These are phyloP conservation scores for Saturnispora sanitii DNA, from an alignment of 805 yeast genomes.

Conservation along the genomic window DNA sequence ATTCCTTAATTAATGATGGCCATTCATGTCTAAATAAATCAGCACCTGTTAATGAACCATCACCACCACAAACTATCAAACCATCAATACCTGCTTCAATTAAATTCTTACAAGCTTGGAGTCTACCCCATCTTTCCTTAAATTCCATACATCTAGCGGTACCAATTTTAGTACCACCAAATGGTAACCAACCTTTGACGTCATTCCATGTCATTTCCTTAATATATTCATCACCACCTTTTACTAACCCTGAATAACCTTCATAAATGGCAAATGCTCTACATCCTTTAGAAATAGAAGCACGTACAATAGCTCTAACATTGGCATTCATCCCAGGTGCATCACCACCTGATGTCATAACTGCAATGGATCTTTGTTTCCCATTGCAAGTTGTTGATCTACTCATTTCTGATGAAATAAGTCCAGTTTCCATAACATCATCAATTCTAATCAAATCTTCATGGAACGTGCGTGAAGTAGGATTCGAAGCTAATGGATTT, in stretches of 20 bases:
- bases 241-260: conserved; percentile 65
- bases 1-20: conserved; percentile 59
- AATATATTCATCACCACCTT: conserved; percentile 48
- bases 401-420: not conserved
- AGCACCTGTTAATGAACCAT: conserved; percentile 76
- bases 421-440: conserved; percentile 6
- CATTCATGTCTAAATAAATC: conserved; percentile 68
- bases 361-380: conserved; percentile 44
- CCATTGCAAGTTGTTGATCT: conserved; percentile 1
- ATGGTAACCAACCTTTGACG: conserved; percentile 59
- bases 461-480: conserved; percentile 12
- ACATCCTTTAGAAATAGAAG: conserved; percentile 57
- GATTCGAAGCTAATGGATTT: conserved; percentile 39
- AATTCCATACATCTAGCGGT: conserved; percentile 68
- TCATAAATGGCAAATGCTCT: conserved; percentile 60
- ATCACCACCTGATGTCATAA: conserved; percentile 78
- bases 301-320: conserved; percentile 62
- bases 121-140: conserved; percentile 55
- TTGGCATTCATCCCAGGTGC: conserved; percentile 77
- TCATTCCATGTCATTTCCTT: conserved; percentile 62
- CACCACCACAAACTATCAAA: conserved; percentile 74
- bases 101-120: conserved; percentile 55
- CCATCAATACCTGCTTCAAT: conserved; percentile 68
- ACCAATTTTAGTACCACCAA: conserved; percentile 73
- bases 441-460: conserved; percentile 2